Conservation (phyloP, 192 early-diverging fungal genomes). For the Coemansia sp. region DNA sequence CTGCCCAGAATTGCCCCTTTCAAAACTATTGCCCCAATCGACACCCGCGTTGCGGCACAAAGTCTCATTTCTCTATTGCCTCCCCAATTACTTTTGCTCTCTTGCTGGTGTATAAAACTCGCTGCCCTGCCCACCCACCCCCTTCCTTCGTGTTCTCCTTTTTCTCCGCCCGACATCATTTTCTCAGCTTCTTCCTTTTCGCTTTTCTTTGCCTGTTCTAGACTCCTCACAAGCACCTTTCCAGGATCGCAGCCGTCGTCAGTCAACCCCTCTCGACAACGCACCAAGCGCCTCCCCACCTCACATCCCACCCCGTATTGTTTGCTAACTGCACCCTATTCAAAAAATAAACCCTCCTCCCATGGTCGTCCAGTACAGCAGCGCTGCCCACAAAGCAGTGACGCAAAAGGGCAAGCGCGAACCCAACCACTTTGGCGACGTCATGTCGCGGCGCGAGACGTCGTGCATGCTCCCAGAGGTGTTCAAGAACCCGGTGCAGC, state of each 20-base stretch:
- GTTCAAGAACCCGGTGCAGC: constrained; percentile 50
- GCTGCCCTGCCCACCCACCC: too few relatives aligned
- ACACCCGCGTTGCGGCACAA: background rate
- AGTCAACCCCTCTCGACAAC: too few relatives aligned
- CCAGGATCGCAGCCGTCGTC: background rate
- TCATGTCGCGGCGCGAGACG: constrained; percentile 54
- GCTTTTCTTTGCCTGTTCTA: background rate
- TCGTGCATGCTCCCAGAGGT: constrained; percentile 51
- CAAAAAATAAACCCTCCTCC: background rate
- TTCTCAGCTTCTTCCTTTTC: background rate
- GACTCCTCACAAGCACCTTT: background rate
- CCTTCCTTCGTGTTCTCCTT: background rate
- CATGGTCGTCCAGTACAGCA: constrained; percentile 51
- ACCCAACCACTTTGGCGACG: constrained; percentile 55
- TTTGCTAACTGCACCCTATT: background rate
- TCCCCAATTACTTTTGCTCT: background rate
- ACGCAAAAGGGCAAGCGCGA: constrained; percentile 30
- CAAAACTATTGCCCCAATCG: background rate
- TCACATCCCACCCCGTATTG: too few relatives aligned
- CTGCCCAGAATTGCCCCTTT: too few relatives aligned
- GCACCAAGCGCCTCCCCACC: background rate
- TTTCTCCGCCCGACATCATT: background rate
- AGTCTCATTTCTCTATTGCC: background rate
- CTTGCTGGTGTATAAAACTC: too few relatives aligned
- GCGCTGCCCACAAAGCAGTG: constrained; percentile 7